phyloP scores from a whole-genome alignment of 1,139 yeast species.

The Saccharomyces hybrid region DNA sequence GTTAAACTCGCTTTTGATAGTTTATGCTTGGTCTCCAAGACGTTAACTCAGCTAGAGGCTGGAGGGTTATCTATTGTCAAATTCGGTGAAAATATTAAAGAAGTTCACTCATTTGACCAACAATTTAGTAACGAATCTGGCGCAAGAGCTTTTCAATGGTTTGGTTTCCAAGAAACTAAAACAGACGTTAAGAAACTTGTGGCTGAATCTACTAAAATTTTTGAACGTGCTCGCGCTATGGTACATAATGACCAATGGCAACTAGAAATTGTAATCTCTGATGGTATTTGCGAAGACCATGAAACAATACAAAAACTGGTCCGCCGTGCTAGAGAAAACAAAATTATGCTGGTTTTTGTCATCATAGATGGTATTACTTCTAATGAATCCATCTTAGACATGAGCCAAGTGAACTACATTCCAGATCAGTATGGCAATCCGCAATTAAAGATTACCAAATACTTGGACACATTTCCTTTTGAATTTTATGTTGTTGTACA shows the following conservation, averaged over 20 bases:
- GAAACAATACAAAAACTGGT: slow-evolving; percentile 73
- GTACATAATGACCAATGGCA: slow-evolving; percentile 77
- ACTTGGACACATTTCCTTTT: slow-evolving; percentile 91
- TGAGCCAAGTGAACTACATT: slow-evolving; percentile 83
- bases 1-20: slow-evolving; percentile 91
- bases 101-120: slow-evolving; percentile 84
- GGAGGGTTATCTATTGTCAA: slow-evolving; percentile 88
- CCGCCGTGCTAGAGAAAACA: slow-evolving; percentile 85
- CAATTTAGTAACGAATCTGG: slow-evolving; percentile 84
- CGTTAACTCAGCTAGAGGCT: slow-evolving; percentile 86
- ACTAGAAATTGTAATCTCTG: slow-evolving; percentile 83
- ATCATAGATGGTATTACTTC: slow-evolving; percentile 84
- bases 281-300: slow-evolving; percentile 96
- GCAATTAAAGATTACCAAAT: slow-evolving; percentile 71
- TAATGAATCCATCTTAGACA: slow-evolving; percentile 81
- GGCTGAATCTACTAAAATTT: slow-evolving; percentile 61
- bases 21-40: slow-evolving; percentile 89
- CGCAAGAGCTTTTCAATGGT: slow-evolving; percentile 76
- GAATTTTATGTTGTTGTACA: slow-evolving; percentile 93
- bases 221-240: slow-evolving; percentile 53
- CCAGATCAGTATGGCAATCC: slow-evolving; percentile 64
- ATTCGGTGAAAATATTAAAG: slow-evolving; percentile 78
- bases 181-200: slow-evolving; percentile 79
- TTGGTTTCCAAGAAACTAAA: slow-evolving; percentile 80
- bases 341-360: slow-evolving; percentile 92